These are phyloP conservation scores for Vitis hybrid DNA, from an alignment of 177 flowering plant genomes.

Conservation along the genomic window DNA sequence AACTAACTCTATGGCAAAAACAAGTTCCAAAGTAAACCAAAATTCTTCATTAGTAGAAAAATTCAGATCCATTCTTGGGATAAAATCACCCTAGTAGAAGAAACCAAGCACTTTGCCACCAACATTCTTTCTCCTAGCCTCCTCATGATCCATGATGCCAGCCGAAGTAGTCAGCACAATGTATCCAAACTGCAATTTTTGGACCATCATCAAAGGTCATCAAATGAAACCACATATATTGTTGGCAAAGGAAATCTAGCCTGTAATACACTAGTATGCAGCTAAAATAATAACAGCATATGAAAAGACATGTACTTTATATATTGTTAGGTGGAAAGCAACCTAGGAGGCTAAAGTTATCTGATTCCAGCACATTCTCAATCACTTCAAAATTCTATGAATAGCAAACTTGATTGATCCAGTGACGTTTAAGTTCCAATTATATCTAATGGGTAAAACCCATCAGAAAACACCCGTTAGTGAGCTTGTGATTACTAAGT, in stretches of 20 bases:
- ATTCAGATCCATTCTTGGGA: background rate
- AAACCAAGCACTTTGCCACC: conserved; percentile 37
- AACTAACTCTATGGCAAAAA: background rate
- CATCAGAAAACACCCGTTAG: background rate
- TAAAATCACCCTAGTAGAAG: conserved; percentile 19
- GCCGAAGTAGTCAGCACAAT: conserved; percentile 34
- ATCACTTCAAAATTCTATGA: no score
- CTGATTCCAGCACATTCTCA: background rate
- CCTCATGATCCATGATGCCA: conserved; percentile 35
- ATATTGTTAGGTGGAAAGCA: no score
- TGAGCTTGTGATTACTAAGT: background rate
- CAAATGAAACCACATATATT: background rate
- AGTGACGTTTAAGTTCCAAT: no score
- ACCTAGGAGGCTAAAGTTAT: no score
- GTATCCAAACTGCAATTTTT: conserved; percentile 20
- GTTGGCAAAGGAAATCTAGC: background rate
- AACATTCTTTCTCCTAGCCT: conserved; percentile 33
- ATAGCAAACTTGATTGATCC: no score
- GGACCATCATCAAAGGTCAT: background rate
- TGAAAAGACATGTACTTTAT: no score
- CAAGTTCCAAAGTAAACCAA: conserved; percentile 1
- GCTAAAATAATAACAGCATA: background rate
- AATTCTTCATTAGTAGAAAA: background rate
- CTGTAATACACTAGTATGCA: background rate
- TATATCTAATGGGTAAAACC: no score